Evolutionary conservation across 106 monocot species (phyloP), one percentile per base, ranked within the genome.

Genomic region (Acanthochlamys bracteata): DNA sequence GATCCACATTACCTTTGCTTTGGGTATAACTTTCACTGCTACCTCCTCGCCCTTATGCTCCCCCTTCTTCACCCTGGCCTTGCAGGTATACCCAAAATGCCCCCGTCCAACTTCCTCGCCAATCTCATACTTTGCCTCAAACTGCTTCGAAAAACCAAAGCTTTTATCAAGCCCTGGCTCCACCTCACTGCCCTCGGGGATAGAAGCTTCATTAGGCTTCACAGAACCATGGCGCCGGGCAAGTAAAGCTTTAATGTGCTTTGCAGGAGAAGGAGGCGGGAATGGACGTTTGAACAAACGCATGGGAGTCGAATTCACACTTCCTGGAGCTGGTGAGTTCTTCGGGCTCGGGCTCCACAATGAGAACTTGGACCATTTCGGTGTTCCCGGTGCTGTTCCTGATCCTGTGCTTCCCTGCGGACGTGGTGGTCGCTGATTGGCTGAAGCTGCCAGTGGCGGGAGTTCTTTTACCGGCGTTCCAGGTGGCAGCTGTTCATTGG

Each of bases 211-310:
- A 42, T 64, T 73, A 4, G 45, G 66, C 63, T 71, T 75, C 51
- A 46, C 60, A 40, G 54, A 59, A 55, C 76, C 80, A 20, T 69
- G 71, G 21, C 80, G 61, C 52, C 67, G 71, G 7, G 72, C 76
- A 25, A 81, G 72, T 45, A 75, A 42, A 4, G 80, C 76, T 64
- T 76, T 81, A 22, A 80, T 80, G 56, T 75, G 75, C 62, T 80
- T 80, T 17, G 80, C 80, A 1, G 80, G 80, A 11, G 80, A 81
- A 25, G 76, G 80, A 39, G 83, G 83, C 0, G 81, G 83, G 60
- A 83, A 89, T 14, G 83, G 88, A 19, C 80, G 61, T 67, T 81
- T 75, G 27, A 89, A 84, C 63, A 89, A 57, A 41, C 81, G 69
- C 26, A 60, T 39, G 17, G 88, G 88, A 1, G 84, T 84, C 20